Evolutionary conservation across 1,139 yeast species (phyloP).

Genomic region (Yamadazyma diddensiae): DNA sequence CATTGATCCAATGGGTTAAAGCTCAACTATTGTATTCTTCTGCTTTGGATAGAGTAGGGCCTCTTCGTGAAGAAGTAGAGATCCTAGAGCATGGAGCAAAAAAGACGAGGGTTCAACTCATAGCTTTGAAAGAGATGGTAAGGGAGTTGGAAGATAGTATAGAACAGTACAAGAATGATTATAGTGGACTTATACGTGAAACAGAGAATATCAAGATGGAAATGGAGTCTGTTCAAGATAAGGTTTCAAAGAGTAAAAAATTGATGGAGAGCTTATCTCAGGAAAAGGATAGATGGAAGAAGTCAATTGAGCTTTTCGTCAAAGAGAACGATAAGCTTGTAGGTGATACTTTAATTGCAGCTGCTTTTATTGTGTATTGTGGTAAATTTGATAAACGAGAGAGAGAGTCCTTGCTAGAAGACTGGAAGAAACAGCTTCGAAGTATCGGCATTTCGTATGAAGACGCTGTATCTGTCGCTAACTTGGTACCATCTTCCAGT

Average conservation of each 20-base stretch:
- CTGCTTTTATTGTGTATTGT: slow-evolving; percentile 61
- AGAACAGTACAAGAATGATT: slow-evolving; percentile 61
- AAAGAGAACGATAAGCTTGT: slow-evolving; percentile 44
- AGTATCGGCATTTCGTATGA: slow-evolving; percentile 42
- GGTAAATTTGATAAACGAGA: slow-evolving; percentile 59
- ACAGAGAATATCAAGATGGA: slow-evolving; percentile 73
- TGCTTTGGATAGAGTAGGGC: slow-evolving; percentile 70
- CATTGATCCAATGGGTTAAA: slow-evolving; percentile 81
- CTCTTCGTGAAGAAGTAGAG: slow-evolving; percentile 66
- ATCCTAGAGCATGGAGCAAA: slow-evolving; percentile 57
- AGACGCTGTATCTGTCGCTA: slow-evolving; percentile 18
- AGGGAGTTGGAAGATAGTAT: slow-evolving; percentile 68
- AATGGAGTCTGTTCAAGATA: slow-evolving; percentile 59
- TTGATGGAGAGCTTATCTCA: slow-evolving; percentile 61
- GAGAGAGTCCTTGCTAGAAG: slow-evolving; percentile 34
- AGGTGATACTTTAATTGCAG: slow-evolving; percentile 64
- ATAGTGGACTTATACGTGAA: slow-evolving; percentile 73
- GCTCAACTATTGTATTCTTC: slow-evolving; percentile 78
- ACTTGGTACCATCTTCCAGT: slow-evolving; percentile 9
- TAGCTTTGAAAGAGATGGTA: slow-evolving; percentile 81
- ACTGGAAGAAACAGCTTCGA: slow-evolving; percentile 43
- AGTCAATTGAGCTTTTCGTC: slow-evolving; percentile 51
- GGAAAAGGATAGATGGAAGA: slow-evolving; percentile 79
- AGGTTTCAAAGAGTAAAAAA: slow-evolving; percentile 60
- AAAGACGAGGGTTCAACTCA: slow-evolving; percentile 64